Evolutionary conservation across 768 basidiomycete genomes (phyloP).

Genomic region (Tulasnella sp.): DNA sequence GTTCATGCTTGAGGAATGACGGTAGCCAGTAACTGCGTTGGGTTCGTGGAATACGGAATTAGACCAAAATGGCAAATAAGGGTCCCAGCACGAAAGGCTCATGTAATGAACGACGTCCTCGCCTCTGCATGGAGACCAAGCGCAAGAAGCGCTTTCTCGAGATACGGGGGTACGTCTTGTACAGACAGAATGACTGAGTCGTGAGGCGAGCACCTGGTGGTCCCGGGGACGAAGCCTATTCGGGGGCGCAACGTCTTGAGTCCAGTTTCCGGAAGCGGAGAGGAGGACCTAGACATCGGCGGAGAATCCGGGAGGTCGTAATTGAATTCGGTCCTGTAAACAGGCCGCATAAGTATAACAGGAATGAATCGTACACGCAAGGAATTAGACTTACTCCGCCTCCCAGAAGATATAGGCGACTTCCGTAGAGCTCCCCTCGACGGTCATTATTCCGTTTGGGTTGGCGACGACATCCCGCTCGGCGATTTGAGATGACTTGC

Average conservation of each 20-base stretch:
- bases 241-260: neutral
- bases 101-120: neutral
- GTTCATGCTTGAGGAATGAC: slow-evolving; percentile 41
- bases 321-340: neutral
- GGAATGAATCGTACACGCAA: too few species aligned
- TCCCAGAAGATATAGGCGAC: neutral
- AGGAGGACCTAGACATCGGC: neutral
- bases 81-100: neutral
- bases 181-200: neutral
- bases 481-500: neutral
- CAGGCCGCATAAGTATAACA: too few species aligned
- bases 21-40: slow-evolving; percentile 47
- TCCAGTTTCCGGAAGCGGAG: neutral
- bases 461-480: neutral
- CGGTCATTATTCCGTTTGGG: neutral
- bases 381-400: neutral
- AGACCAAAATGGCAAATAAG: neutral
- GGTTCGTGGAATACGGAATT: neutral
- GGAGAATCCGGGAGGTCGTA: neutral
- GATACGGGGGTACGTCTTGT: neutral
- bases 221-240: neutral
- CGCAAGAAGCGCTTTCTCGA: neutral
- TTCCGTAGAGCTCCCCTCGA: neutral
- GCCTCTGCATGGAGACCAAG: neutral
- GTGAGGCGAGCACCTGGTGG: neutral